Conservation (phyloP, 129 eudicot species). For the Flaveria linearis region DNA sequence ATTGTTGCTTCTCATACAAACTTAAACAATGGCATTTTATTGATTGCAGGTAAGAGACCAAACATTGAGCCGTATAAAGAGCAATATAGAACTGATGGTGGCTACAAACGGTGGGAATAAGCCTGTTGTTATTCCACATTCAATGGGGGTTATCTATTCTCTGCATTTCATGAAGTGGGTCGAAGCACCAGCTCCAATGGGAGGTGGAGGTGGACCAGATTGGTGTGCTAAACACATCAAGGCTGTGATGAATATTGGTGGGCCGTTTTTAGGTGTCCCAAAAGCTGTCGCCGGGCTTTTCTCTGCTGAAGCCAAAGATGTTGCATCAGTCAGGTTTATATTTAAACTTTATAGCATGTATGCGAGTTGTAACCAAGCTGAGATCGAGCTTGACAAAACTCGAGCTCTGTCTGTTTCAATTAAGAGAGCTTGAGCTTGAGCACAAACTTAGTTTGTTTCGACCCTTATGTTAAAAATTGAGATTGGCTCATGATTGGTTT, state of each 20-base stretch:
- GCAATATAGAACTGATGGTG: conserved; percentile 92
- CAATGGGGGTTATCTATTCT: conserved; percentile 94
- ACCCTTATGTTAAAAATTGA: not conserved
- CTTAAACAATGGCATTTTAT: not conserved
- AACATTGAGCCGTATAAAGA: conserved; percentile 89
- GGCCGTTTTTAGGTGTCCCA: conserved; percentile 96
- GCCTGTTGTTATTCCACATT: conserved; percentile 92
- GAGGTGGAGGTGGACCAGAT: conserved; percentile 97
- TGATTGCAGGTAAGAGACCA: conserved; percentile 80
- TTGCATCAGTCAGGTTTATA: conserved; percentile 84
- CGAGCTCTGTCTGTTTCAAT: not conserved
- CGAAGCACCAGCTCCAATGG: conserved; percentile 98
- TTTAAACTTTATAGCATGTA: not conserved
- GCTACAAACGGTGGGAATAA: conserved; percentile 87
- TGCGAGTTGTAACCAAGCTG: not conserved
- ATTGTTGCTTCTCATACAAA: conserved; percentile 2
- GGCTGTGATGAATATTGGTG: conserved; percentile 96
- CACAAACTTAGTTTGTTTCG: not conserved
- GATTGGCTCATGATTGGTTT: not conserved
- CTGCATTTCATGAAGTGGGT: conserved; percentile 99
- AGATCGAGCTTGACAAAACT: conserved; percentile 5
- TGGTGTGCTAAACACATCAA: conserved; percentile 97
- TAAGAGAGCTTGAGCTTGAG: not conserved
- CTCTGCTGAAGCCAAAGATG: conserved; percentile 94
- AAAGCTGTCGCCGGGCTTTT: conserved; percentile 96